Percentiles rank a stretch among this genome's conserved stretches.
Conservation (phyloP, 2,329 filamentous ascomycete genomes). For the Pyrenochaeta sp. region DNA sequence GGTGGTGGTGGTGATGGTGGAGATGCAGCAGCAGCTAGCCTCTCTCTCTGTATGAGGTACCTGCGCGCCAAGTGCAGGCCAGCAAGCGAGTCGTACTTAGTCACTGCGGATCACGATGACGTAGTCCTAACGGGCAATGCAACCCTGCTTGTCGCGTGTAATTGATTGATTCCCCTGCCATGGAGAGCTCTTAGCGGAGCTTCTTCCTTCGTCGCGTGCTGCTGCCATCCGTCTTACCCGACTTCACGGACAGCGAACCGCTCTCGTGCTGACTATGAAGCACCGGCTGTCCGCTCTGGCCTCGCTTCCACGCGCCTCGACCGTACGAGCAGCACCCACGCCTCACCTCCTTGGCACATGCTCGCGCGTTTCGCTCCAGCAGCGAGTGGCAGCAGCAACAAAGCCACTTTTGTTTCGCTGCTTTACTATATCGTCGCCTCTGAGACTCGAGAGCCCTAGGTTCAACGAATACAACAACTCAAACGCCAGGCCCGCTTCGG, state of each 20-base stretch:
- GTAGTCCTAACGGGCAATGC: slow-evolving; percentile 7
- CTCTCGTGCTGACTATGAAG: slow-evolving; percentile 34
- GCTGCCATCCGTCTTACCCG: slow-evolving; percentile 20
- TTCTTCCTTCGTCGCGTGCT: slow-evolving; percentile 1
- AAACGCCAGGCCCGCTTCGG: slow-evolving; percentile 47
- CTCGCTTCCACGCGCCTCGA: slow-evolving; percentile 26
- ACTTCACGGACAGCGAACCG: slow-evolving; percentile 7
- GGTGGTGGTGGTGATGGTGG: no score
- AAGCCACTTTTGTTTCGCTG: slow-evolving; percentile 2
- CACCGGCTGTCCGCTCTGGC: slow-evolving; percentile 38
- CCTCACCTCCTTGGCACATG: slow-evolving; percentile 9
- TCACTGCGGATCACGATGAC: slow-evolving; percentile 15
- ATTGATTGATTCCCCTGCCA: slow-evolving; percentile 13
- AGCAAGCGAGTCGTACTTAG: no score
- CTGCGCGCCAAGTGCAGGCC: slow-evolving; percentile 3
- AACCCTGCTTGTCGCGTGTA: slow-evolving; percentile 26
- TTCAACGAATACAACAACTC: slow-evolving; percentile 38
- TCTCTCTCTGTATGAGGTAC: neutral
- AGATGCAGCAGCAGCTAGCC: no score
- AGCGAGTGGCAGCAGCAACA: neutral
- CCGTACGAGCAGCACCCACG: slow-evolving; percentile 19
- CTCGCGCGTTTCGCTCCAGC: slow-evolving; percentile 5
- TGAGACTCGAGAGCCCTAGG: slow-evolving; percentile 22
- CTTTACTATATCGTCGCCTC: slow-evolving; percentile 19
- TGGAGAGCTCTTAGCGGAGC: neutral